Evolutionary conservation across 306 rosid genomes (phyloP), one percentile per base, ranked within the genome.

Genomic region (Gleditsia sinensis): DNA sequence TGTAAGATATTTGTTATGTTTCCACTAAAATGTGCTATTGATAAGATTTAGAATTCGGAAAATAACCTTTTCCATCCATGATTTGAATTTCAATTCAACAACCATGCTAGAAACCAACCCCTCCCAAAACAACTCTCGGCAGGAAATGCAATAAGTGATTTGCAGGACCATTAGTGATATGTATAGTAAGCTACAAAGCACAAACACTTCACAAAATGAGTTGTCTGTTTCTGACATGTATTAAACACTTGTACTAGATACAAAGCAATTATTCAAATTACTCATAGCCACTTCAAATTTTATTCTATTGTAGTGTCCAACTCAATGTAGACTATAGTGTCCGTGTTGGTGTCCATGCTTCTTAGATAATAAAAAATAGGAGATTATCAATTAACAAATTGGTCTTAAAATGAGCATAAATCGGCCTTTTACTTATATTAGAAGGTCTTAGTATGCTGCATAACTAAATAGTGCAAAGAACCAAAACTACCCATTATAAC

Each of bases 381-480:
- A 58, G 43, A 58, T 30, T 7, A 46, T 3, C 65, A 58, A 17
- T 8, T 4, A 11, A 58, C 36, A 33, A 17, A 32, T 59, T 32
- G 66, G 4, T 43, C 19, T 12, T 43, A 43, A 12, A 4, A 14
- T 43, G 49, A 14, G 49, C 49, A 43, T 43, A 43, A 43, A 43
- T 19, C 14, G 4, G 49, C 4, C 13, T 14, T 14, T 43, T 1
- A 4, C 21, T 46, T 46, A 16, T 46, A 46, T n/a, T n/a, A 16
- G 2, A 42, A 2, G n/a, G 21, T 16, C 53, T 65, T 51, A 75
- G 64, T 23, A 21, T n/a, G n/a, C 45, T 56, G 69, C 69, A 56
- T 36, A 19, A 55, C 65, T 54, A 25, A 19, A 72, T 10, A 72
- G 11, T 16, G 30, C 6, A 72, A 34, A 55, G 46, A 9, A 65